A percentile compares a stretch with the other conserved stretches of the same genome.
These are phyloP conservation scores for Xerocomus tenax DNA, from an alignment of 1,284 basidiomycete species.

Conservation along the genomic window DNA sequence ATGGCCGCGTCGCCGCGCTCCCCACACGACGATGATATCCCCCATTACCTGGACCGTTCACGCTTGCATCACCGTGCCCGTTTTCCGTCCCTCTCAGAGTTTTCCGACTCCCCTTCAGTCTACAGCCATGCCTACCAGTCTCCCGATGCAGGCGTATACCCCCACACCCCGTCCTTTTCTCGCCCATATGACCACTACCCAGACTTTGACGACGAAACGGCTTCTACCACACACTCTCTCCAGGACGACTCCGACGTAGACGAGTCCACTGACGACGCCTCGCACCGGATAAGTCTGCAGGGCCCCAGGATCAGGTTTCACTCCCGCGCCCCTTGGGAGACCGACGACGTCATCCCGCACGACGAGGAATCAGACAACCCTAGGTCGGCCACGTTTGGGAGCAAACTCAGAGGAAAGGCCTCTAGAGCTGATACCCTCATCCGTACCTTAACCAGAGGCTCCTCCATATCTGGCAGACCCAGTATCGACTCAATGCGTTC, in stretches of 20 bases:
- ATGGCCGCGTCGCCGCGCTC: conserved; percentile 16
- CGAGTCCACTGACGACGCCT: conserved; percentile 35
- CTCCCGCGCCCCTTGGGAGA: conserved; percentile 72
- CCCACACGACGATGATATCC: background rate
- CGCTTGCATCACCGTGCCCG: conserved; percentile 32
- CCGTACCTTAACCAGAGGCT: conserved; percentile 40
- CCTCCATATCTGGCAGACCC: conserved; percentile 41
- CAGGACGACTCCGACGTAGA: conserved; percentile 27
- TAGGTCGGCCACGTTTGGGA: conserved; percentile 22
- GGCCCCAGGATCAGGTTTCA: conserved; percentile 75
- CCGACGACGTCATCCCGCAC: conserved; percentile 40
- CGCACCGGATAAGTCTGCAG: conserved; percentile 53
- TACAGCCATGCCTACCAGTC: conserved; percentile 49
- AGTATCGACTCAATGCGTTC: conserved; percentile 58
- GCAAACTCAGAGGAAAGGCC: conserved; percentile 31
- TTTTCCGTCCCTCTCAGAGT: conserved; percentile 47
- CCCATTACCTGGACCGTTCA: conserved; percentile 30
- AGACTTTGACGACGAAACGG: conserved; percentile 53
- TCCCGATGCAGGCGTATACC: conserved; percentile 25
- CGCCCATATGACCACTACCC: conserved; percentile 45
- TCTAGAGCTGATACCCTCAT: conserved; percentile 34
- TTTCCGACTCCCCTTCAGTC: conserved; percentile 59
- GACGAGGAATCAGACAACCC: conserved; percentile 39
- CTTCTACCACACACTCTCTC: conserved; percentile 34
- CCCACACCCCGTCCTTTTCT: conserved; percentile 24